These are phyloP conservation scores for Diplodia sapinea DNA, from an alignment of 2,329 filamentous ascomycete genomes.

Conservation along the genomic window DNA sequence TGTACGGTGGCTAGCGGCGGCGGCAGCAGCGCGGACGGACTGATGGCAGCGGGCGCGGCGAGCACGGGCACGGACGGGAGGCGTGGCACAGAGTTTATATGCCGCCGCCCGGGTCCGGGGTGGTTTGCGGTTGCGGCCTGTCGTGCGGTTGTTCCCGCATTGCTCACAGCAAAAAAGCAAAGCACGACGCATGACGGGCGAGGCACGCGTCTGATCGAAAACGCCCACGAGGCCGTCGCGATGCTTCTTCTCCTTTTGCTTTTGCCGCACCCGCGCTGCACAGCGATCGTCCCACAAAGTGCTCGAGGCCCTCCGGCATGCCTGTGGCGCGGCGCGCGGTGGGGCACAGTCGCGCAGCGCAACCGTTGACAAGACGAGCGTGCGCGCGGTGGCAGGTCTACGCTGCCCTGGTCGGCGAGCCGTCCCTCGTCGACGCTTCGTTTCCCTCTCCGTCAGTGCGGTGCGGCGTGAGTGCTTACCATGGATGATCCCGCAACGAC, in stretches of 20 bases:
- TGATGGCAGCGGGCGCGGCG: not conserved
- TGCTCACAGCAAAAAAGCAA: conserved; percentile 19
- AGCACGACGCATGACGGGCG: not conserved
- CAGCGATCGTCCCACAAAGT: not conserved
- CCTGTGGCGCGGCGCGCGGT: conserved; percentile 11
- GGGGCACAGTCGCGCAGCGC: conserved; percentile 9
- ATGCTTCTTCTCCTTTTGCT: not conserved
- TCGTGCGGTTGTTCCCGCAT: conserved; percentile 15
- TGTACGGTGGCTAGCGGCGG: conserved; percentile 1
- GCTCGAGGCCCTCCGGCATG: not conserved
- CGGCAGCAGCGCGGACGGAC: conserved; percentile 10
- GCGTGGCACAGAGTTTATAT: conserved; percentile 14
- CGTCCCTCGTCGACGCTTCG: conserved; percentile 25
- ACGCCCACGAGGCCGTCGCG: not conserved
- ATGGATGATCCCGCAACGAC: conserved; percentile 25
- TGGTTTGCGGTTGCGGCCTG: conserved; percentile 4
- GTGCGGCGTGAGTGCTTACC: conserved; percentile 17
- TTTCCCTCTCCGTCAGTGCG: conserved; percentile 16
- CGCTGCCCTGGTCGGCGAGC: conserved; percentile 23
- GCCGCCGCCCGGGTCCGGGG: conserved; percentile 15
- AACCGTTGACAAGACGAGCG: not conserved
- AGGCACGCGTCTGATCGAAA: not conserved
- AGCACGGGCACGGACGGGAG: not conserved
- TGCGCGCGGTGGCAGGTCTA: not conserved
- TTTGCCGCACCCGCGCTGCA: not conserved